These are phyloP conservation scores for Candida khao-thaluensis DNA, from an alignment of 805 yeast species.

Conservation along the genomic window DNA sequence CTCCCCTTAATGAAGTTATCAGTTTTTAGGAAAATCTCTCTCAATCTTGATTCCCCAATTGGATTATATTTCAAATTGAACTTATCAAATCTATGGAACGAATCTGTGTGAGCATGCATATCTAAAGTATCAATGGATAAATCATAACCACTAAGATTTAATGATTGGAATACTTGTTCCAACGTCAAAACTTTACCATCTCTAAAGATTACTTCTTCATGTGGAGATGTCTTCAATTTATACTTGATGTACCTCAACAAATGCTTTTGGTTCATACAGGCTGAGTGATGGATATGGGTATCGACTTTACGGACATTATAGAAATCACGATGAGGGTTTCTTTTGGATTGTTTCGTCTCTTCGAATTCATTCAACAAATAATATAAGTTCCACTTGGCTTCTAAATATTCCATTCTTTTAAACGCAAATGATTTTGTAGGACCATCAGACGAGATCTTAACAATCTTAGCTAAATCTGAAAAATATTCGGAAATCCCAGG, in stretches of 20 bases:
- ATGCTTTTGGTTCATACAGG: conserved; percentile 99
- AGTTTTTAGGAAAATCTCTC: conserved; percentile 94
- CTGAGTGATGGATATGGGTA: conserved; percentile 98
- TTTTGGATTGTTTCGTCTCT: conserved; percentile 85
- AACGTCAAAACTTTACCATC: conserved; percentile 87
- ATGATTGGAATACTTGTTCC: conserved; percentile 86
- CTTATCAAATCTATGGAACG: conserved; percentile 97
- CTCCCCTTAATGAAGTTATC: conserved; percentile 88
- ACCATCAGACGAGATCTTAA: conserved; percentile 83
- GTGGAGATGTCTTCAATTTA: conserved; percentile 81
- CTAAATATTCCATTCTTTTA: conserved; percentile 87
- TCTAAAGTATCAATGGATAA: conserved; percentile 94
- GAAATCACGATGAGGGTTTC: conserved; percentile 95
- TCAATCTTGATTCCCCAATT: conserved; percentile 93
- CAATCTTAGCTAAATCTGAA: conserved; percentile 72
- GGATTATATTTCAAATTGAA: conserved; percentile 97
- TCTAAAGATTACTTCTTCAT: conserved; percentile 89
- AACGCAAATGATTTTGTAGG: conserved; percentile 96
- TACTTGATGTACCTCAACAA: conserved; percentile 90
- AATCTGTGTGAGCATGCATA: conserved; percentile 99
- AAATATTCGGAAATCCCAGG: conserved; percentile 89
- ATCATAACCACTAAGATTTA: conserved; percentile 90
- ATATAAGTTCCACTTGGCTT: conserved; percentile 95
- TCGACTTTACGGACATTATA: conserved; percentile 96
- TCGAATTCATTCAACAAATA: conserved; percentile 85